These are phyloP conservation scores for Pholiota adiposa DNA, from an alignment of 1,284 basidiomycete species.

Conservation along the genomic window DNA sequence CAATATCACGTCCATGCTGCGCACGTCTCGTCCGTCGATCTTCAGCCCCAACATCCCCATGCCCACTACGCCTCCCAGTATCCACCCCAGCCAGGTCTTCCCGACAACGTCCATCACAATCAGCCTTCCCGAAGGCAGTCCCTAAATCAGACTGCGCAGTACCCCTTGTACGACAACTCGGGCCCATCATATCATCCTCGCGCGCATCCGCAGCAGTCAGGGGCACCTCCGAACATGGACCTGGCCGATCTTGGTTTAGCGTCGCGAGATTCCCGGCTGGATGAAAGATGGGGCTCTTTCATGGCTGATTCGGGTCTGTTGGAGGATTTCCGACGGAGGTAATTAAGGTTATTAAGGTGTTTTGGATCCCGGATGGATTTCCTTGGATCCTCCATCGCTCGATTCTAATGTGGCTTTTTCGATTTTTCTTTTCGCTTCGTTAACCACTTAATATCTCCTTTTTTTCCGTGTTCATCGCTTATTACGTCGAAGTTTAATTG, in stretches of 20 bases:
- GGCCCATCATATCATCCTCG: conserved; percentile 5
- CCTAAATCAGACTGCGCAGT: neutral
- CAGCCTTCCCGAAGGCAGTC: neutral
- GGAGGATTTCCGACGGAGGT: conserved; percentile 31
- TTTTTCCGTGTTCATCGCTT: too few species aligned
- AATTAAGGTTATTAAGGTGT: neutral
- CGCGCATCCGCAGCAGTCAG: neutral
- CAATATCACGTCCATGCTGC: conserved; percentile 10
- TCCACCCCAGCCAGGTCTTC: neutral
- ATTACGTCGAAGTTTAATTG: too few species aligned
- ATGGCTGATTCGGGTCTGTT: conserved; percentile 58
- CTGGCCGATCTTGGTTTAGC: conserved; percentile 57
- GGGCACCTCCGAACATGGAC: conserved; percentile 35
- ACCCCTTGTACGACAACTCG: conserved; percentile 5
- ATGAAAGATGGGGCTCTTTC: conserved; percentile 62
- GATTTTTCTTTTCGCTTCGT: neutral
- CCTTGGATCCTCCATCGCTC: too few species aligned
- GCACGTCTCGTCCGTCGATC: conserved; percentile 4
- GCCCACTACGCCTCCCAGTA: conserved; percentile 19
- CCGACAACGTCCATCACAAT: conserved; percentile 3
- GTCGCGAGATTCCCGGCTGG: conserved; percentile 54
- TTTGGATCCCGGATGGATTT: neutral
- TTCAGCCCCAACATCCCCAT: conserved; percentile 11
- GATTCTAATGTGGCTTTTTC: neutral
- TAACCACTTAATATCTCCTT: too few species aligned